phyloP scores from a whole-genome alignment of 805 yeast genomes.

The Ogataea henricii region DNA sequence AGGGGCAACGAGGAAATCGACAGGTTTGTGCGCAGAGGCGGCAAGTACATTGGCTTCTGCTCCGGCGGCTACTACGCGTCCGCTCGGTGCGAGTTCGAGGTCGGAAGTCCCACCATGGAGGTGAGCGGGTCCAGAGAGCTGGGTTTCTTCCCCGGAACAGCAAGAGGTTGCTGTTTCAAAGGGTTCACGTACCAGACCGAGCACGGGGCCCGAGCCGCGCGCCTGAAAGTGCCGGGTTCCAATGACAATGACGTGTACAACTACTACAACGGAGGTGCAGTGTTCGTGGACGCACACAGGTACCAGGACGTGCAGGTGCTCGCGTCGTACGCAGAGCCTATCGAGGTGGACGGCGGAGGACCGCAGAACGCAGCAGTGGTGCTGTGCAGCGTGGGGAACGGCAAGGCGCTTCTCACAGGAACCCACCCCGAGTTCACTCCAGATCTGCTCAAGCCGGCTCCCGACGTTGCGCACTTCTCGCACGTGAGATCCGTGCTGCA shows the following conservation, averaged over 20 bases:
- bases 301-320: slow-evolving; percentile 65
- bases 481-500: slow-evolving; percentile 43
- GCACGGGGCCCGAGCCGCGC: slow-evolving; percentile 67
- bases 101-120: slow-evolving; percentile 67
- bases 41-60: slow-evolving; percentile 83
- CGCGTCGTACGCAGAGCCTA: slow-evolving; percentile 61
- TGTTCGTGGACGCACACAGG: slow-evolving; percentile 73
- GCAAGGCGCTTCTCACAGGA: slow-evolving; percentile 76
- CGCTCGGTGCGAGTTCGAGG: slow-evolving; percentile 77
- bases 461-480: slow-evolving; percentile 28
- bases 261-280: slow-evolving; percentile 90
- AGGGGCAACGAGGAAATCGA: slow-evolving; percentile 60
- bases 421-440: slow-evolving; percentile 89
- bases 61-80: slow-evolving; percentile 94
- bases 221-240: slow-evolving; percentile 44
- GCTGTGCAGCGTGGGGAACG: slow-evolving; percentile 66
- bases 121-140: slow-evolving; percentile 87
- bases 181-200: slow-evolving; percentile 84
- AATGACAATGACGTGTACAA: slow-evolving; percentile 36
- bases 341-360: slow-evolving; percentile 48
- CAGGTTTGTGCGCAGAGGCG: slow-evolving; percentile 75
- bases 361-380: slow-evolving; percentile 67
- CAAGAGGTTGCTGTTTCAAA: slow-evolving; percentile 76
- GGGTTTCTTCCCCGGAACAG: slow-evolving; percentile 76
- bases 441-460: slow-evolving; percentile 40